A percentile compares a stretch with the other conserved stretches of the same genome.
Evolutionary conservation across 2,329 filamentous ascomycete genomes (phyloP).

Genomic region (Cucurbitaria berberidis): DNA sequence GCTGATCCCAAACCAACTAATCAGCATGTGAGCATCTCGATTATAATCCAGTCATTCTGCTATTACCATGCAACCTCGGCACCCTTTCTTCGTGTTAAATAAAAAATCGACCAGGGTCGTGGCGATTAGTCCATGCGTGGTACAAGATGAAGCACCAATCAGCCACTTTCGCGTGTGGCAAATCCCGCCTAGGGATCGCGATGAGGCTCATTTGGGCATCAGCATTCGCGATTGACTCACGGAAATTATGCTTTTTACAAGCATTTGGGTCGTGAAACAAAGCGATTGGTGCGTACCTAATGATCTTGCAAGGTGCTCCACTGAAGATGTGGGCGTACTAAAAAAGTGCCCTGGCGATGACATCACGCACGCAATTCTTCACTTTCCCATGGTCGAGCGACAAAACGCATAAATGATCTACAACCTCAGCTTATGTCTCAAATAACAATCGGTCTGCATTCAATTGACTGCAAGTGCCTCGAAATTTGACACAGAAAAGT

Average conservation of each 20-base stretch:
- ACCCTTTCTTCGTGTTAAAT: too few relatives aligned
- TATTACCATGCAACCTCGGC: too few relatives aligned
- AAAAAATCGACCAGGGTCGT: too few relatives aligned
- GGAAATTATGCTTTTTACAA: background rate
- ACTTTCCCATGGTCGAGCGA: constrained; percentile 20
- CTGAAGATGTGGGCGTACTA: constrained; percentile 5
- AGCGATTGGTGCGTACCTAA: background rate
- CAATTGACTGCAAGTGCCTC: constrained; percentile 1
- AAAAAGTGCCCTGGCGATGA: constrained; percentile 25
- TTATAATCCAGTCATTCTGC: too few relatives aligned
- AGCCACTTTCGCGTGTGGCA: background rate
- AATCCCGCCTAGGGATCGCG: background rate
- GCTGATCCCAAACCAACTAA: too few relatives aligned
- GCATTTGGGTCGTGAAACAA: background rate
- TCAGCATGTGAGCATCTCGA: too few relatives aligned
- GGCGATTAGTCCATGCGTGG: too few relatives aligned
- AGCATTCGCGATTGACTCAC: background rate
- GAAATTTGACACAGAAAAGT: background rate
- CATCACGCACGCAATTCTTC: constrained; percentile 31
- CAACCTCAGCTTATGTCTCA: background rate
- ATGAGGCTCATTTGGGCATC: background rate
- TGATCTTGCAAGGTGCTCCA: background rate
- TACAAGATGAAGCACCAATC: too few relatives aligned
- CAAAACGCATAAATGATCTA: background rate
- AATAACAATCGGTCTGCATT: background rate